Conservation (phyloP, 202 grass and related monocot genomes). For the Schoenoplectus tabernaemontani region DNA sequence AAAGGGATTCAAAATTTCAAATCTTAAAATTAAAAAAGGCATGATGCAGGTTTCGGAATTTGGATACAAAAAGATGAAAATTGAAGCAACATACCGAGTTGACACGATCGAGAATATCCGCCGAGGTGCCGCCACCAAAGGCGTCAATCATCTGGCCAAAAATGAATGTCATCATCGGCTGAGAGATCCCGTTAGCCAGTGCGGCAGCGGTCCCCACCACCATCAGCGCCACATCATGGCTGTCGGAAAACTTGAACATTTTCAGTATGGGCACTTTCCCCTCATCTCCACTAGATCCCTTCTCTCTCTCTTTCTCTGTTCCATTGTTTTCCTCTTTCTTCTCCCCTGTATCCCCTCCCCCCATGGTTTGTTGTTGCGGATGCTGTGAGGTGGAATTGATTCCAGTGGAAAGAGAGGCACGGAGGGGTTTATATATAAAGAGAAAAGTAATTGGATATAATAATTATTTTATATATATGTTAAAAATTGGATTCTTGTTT, state of each 20-base stretch:
- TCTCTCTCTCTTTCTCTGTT: slow-evolving; percentile 7
- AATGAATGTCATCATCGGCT: slow-evolving; percentile 70
- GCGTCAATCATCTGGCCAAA: slow-evolving; percentile 67
- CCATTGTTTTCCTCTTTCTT: not conserved
- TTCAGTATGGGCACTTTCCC: slow-evolving; percentile 36
- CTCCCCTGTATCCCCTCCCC: slow-evolving; percentile 22
- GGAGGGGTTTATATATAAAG: slow-evolving; percentile 16
- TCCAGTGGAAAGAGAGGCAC: not conserved
- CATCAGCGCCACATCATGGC: slow-evolving; percentile 48
- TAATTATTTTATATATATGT: not conserved
- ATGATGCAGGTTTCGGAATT: not conserved
- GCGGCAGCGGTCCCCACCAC: slow-evolving; percentile 42
- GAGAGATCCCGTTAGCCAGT: slow-evolving; percentile 56
- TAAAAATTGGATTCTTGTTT: not conserved
- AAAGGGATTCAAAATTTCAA: not conserved
- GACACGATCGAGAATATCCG: slow-evolving; percentile 43
- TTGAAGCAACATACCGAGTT: slow-evolving; percentile 34
- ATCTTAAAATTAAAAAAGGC: not conserved
- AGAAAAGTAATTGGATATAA: not conserved
- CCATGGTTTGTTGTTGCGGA: slow-evolving; percentile 1
- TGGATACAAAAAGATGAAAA: not conserved
- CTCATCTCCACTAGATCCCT: not conserved
- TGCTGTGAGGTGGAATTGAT: not conserved
- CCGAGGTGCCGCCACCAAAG: slow-evolving; percentile 37
- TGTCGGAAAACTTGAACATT: slow-evolving; percentile 56